Evolutionary conservation across 371 early-diverging fungal genomes (phyloP).

Genomic region (Saksenaea vasiformis): DNA sequence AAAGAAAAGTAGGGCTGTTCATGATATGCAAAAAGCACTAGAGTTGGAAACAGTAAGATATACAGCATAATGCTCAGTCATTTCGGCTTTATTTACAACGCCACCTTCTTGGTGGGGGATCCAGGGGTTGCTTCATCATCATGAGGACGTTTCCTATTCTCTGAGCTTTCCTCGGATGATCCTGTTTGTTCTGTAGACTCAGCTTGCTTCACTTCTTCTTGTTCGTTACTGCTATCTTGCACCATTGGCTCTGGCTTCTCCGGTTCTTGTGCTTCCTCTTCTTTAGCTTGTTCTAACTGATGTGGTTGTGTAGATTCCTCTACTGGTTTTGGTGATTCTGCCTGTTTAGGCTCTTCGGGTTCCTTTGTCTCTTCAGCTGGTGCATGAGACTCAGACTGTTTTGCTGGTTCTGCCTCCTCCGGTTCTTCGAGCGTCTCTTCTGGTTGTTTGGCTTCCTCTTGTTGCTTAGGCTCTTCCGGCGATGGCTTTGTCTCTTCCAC

Average conservation of each 20-base stretch:
- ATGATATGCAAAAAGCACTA: too few relatives aligned
- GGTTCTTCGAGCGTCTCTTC: background rate
- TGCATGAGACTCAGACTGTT: background rate
- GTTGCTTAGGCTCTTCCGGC: background rate
- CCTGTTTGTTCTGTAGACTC: background rate
- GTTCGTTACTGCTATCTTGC: background rate
- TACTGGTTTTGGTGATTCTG: background rate
- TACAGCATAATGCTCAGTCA: background rate
- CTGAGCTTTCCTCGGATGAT: background rate
- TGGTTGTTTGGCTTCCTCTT: background rate
- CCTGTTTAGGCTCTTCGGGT: background rate
- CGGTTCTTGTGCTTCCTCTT: background rate
- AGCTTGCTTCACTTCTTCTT: background rate
- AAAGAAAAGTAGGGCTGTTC: too few relatives aligned
- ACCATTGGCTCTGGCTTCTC: background rate
- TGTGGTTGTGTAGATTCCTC: background rate
- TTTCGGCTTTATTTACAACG: background rate
- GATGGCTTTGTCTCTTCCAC: background rate
- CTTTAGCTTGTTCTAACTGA: background rate
- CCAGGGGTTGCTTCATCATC: background rate
- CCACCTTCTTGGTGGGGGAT: constrained; percentile 3
- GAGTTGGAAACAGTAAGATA: background rate
- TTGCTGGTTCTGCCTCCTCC: background rate
- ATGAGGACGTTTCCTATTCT: background rate
- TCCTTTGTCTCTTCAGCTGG: background rate